Evolutionary conservation across 2,329 filamentous ascomycete species (phyloP).

Genomic region (Rhynchosporium agropyri): DNA sequence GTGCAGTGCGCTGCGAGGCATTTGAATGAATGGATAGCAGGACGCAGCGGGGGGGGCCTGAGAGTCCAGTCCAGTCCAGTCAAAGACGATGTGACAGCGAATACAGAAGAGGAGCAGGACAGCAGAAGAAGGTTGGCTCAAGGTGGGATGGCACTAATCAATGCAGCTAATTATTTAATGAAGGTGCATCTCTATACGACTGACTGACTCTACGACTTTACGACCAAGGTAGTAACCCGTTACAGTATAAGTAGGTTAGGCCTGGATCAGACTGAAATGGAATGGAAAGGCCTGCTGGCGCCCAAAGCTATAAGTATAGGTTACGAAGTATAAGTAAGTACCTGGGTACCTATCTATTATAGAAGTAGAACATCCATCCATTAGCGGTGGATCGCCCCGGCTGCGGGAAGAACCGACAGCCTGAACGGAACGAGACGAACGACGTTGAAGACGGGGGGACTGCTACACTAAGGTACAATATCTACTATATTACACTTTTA

Average conservation of each 20-base stretch:
- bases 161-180: background rate
- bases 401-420: conserved; percentile 10
- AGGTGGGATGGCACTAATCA: background rate
- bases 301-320: too few relatives aligned
- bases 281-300: background rate
- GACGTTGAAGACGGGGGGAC: background rate
- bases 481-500: background rate
- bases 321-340: too few relatives aligned
- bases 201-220: conserved; percentile 2
- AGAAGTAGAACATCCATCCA: background rate
- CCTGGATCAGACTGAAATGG: background rate
- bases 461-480: background rate
- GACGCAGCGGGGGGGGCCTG: background rate
- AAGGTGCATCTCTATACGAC: too few relatives aligned
- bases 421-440: background rate
- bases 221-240: background rate
- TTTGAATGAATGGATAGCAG: conserved; percentile 7
- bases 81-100: conserved; percentile 2
- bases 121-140: background rate
- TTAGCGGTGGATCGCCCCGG: conserved; percentile 6
- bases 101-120: conserved; percentile 6
- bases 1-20: conserved; percentile 8
- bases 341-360: too few relatives aligned
- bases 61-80: background rate
- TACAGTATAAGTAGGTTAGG: background rate